Percentiles rank a stretch among this genome's conserved stretches.
Evolutionary conservation across 345 rosid species (phyloP).

Genomic region (Eucalyptus rudis): DNA sequence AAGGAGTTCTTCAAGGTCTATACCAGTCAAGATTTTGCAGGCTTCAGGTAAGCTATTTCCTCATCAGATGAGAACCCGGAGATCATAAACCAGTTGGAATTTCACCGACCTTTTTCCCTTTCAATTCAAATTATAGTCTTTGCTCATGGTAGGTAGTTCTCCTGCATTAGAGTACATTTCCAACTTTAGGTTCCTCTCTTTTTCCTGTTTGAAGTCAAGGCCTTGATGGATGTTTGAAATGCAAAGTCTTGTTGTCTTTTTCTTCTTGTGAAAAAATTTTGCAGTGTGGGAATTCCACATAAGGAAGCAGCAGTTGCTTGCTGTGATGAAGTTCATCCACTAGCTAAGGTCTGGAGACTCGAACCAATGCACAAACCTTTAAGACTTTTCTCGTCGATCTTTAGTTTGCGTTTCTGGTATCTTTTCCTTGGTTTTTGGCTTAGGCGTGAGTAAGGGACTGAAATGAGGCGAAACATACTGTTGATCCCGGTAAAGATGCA

Average conservation of each 20-base stretch:
- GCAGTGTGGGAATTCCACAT: slow-evolving; percentile 42
- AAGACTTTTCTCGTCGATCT: not conserved
- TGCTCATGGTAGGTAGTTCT: not conserved
- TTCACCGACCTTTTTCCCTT: not conserved
- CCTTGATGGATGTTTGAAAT: not conserved
- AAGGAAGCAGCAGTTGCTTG: slow-evolving; percentile 31
- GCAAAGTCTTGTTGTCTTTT: not conserved
- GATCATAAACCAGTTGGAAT: not conserved
- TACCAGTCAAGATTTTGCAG: slow-evolving; percentile 30
- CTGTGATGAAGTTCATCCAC: slow-evolving; percentile 39
- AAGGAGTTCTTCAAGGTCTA: slow-evolving; percentile 36
- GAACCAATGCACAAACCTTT: not conserved
- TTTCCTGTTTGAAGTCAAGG: not conserved
- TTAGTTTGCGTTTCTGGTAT: not conserved
- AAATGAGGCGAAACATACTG: not conserved
- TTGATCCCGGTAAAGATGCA: not conserved
- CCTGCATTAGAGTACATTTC: not conserved
- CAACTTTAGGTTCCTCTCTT: not conserved
- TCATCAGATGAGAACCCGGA: not conserved
- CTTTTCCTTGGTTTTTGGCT: not conserved
- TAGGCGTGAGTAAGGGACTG: not conserved
- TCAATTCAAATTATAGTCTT: not conserved
- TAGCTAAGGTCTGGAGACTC: slow-evolving; percentile 19
- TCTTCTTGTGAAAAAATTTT: not conserved
- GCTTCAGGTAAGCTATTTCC: slow-evolving; percentile 26